Base-by-base conservation (phyloP, 495 filamentous ascomycete genomes). In the Xylaria longipes region DNA sequence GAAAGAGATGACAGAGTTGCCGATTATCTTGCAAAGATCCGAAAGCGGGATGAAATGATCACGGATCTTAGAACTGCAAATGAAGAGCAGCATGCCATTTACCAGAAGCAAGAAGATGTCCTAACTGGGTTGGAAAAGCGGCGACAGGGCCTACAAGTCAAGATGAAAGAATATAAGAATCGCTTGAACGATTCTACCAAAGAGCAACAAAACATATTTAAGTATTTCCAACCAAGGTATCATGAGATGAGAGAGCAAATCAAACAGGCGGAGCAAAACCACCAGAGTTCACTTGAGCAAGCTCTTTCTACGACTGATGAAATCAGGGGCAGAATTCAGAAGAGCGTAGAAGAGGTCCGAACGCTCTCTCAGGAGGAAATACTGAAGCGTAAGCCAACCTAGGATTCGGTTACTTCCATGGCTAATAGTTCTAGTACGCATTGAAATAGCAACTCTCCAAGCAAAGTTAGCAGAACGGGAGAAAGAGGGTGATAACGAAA, bases 201-300 rank as follows among this genome's bases (percentile, higher is more conserved):
- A 7, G 82, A 85, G 56, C 82, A 84, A 37, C 83, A 83, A 67
- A 61, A 67, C 22, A 72, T 84, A 1, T 84, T 80, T 66, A 60
- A 56, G 43, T 73, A 74, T 31, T 77, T 73, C 31, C 80, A 76
- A 50, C 66, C 76, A 15, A 76, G 69, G 12, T 82, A 76, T 37
- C 65, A 77, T 3, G 70, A 78, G 12, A 61, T 76, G 0, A 78
- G 76, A 17, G 64, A 74, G 5, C 57, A 77, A 27, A 66, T 82
- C 0, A 76, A 66, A 46, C 67, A 65, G 11, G 76, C 74, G 22
- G 75, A 76, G 15, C 27, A 63, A 12, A 15, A 39, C 1, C 76
- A 75, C 33, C 75, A 70, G 27, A 27, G 68, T 7, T 46, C 72
- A 7, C 41, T 79, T 33, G 79, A 81, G 48, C 52, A 73, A 62